Conservation (phyloP, 2,329 filamentous ascomycete genomes). For the Colletotrichum melonis region DNA sequence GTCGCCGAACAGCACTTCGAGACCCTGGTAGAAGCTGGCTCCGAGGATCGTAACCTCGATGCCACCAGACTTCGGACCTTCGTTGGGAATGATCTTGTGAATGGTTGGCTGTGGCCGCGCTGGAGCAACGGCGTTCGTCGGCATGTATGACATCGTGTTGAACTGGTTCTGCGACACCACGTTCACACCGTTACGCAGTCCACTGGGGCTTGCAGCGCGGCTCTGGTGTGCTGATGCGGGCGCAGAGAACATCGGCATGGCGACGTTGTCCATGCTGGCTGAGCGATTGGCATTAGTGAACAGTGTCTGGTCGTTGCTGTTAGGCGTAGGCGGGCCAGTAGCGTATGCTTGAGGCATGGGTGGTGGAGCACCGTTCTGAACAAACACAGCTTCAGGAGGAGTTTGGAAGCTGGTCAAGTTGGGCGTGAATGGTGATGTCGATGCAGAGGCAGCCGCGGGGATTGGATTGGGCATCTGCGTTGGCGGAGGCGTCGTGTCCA, state of each 20-base stretch:
- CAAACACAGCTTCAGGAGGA: conserved; percentile 47
- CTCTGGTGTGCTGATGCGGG: conserved; percentile 80
- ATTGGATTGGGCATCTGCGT: conserved; percentile 53
- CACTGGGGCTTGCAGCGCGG: conserved; percentile 79
- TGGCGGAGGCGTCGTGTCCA: conserved; percentile 68
- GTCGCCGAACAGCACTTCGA: conserved; percentile 87
- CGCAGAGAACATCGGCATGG: conserved; percentile 75
- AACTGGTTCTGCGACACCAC: conserved; percentile 56
- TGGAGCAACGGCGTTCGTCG: conserved; percentile 58
- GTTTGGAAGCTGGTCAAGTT: conserved; percentile 56
- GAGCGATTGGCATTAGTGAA: conserved; percentile 69
- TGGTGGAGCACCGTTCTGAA: conserved; percentile 37
- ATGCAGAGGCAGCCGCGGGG: conserved; percentile 51
- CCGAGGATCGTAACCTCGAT: conserved; percentile 90
- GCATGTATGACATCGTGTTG: conserved; percentile 62
- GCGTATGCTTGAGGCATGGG: conserved; percentile 48
- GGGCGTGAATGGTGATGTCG: conserved; percentile 66
- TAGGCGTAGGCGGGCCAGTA: conserved; percentile 74
- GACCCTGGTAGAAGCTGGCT: conserved; percentile 78
- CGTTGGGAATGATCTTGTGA: conserved; percentile 84
- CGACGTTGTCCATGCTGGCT: conserved; percentile 73
- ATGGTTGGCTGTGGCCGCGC: conserved; percentile 69
- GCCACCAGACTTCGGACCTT: conserved; percentile 85
- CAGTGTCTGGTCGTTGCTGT: conserved; percentile 68
- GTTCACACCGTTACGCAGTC: conserved; percentile 58